Conservation (phyloP, 805 yeast genomes). For the Lachancea nothofagi region DNA sequence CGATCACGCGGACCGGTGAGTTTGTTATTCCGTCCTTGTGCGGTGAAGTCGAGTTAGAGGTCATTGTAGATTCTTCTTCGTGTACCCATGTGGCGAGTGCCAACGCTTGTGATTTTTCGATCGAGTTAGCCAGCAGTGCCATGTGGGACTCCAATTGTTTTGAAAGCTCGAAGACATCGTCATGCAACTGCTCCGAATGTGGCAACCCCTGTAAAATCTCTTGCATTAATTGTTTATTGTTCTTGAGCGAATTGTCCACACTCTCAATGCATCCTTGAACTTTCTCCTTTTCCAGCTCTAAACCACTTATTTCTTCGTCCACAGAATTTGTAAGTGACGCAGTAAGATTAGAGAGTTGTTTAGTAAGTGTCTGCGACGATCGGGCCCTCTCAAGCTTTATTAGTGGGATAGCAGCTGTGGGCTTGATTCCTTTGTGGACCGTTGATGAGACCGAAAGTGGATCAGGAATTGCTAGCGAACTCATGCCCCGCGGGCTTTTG, state of each 20-base stretch:
- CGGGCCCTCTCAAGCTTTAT: slow-evolving; percentile 3
- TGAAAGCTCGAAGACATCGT: slow-evolving; percentile 4
- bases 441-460: slow-evolving; percentile 6
- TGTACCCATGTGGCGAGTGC: slow-evolving; percentile 54
- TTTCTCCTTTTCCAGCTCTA: slow-evolving; percentile 15
- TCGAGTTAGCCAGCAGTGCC: slow-evolving; percentile 19
- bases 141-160: slow-evolving; percentile 2
- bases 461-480: background rate
- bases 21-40: slow-evolving; percentile 7
- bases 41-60: slow-evolving; percentile 13
- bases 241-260: slow-evolving; percentile 12
- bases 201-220: slow-evolving; percentile 12
- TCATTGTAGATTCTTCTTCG: slow-evolving; percentile 40
- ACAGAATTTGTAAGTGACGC: slow-evolving; percentile 13
- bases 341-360: slow-evolving; percentile 9
- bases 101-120: slow-evolving; percentile 62
- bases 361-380: slow-evolving; percentile 6
- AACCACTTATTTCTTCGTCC: slow-evolving; percentile 13
- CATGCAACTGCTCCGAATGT: background rate
- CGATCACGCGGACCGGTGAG: slow-evolving; percentile 12
- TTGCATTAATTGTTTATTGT: slow-evolving; percentile 10
- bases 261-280: slow-evolving; percentile 12
- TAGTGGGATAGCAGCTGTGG: background rate
- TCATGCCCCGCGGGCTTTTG: slow-evolving; percentile 13
- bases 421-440: background rate